These are phyloP conservation scores for Themeda triandra DNA, from an alignment of 176 grass and related monocot species.

Conservation along the genomic window DNA sequence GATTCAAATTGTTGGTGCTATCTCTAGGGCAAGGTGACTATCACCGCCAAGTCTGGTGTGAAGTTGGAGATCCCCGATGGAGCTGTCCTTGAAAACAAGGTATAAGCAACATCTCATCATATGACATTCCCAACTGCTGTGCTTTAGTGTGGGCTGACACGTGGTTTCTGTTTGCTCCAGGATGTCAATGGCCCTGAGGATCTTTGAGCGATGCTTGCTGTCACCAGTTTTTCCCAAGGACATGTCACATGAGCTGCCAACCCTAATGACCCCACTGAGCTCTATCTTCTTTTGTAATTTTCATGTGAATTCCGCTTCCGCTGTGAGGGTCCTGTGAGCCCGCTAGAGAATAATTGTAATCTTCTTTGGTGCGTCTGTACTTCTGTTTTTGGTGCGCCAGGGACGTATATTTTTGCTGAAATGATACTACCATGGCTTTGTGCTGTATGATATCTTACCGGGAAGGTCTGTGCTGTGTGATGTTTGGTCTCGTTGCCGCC, in stretches of 20 bases:
- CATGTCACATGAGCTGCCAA: conserved; percentile 9
- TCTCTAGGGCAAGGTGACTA: conserved; percentile 59
- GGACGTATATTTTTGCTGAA: conserved; percentile 24
- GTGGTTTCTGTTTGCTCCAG: conserved; percentile 17
- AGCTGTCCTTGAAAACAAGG: conserved; percentile 78
- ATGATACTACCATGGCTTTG: conserved; percentile 9
- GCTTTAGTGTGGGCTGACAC: background rate
- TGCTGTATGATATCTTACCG: background rate
- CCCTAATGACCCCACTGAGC: conserved; percentile 16
- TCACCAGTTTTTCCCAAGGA: conserved; percentile 37
- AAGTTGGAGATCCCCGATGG: conserved; percentile 78
- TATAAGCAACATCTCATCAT: background rate
- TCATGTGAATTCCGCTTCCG: conserved; percentile 25
- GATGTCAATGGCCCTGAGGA: conserved; percentile 61
- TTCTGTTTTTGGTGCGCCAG: conserved; percentile 35
- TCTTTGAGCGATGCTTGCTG: conserved; percentile 29
- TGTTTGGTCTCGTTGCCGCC: too few species aligned
- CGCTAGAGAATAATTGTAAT: conserved; percentile 53
- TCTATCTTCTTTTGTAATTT: conserved; percentile 37
- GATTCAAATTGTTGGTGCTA: conserved; percentile 12
- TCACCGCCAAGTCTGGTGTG: conserved; percentile 58
- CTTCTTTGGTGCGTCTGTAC: conserved; percentile 29
- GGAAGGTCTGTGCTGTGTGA: too few species aligned
- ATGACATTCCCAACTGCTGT: too few species aligned
- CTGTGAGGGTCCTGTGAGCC: background rate